Base-by-base conservation (phyloP, 805 yeast genomes). In the Saccharomycopsis sp. region DNA sequence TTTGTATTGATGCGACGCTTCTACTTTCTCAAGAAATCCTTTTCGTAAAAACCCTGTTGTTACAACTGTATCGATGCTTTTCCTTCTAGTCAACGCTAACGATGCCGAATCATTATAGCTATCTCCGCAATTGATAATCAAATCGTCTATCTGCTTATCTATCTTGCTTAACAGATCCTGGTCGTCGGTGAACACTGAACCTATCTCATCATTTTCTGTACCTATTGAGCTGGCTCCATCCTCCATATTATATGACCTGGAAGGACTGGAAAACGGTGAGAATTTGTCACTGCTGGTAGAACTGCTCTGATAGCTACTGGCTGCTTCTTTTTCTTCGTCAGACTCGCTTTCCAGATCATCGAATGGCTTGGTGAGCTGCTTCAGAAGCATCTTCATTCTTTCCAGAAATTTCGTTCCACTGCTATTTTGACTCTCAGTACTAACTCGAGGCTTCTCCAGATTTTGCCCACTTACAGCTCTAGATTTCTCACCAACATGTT, bases 21-120 rank as follows among this genome's bases (percentile, higher is more conserved):
- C 56, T 2, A 54, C 53, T 25, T 54, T 56, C 12, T 38, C 50
- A 9, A 34, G 34, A 34, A 59, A 59, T 23, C 49, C 38, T n/a
- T 59, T 52, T 19, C 51, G 58, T 53, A 59, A 59, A 47, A 49
- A 59, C 35, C 62, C 62, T 3, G 62, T 59, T 5, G 62, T 59
- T 7, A 59, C 53, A 1, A 49, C 54, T 17, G 62, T 59, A 41
- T 56, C 59, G 15, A 59, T 41, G 42, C 59, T 59, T 20, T 41
- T 56, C 9, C 38, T 22, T 25, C 59, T 29, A 2, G 29, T 19
- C 3, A 47, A 52, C 3, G 56, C 41, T n/a, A 22, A 20, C 24
- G 35, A 24, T 17, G 22, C 55, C 12, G 35, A 25, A 14, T 53
- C 47, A 9, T 22, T 38, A 52, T 35, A 44, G 8, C 22, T 41